Evolutionary conservation across 164 flowering plant genomes (phyloP).

Genomic region (Berberis thunbergii): DNA sequence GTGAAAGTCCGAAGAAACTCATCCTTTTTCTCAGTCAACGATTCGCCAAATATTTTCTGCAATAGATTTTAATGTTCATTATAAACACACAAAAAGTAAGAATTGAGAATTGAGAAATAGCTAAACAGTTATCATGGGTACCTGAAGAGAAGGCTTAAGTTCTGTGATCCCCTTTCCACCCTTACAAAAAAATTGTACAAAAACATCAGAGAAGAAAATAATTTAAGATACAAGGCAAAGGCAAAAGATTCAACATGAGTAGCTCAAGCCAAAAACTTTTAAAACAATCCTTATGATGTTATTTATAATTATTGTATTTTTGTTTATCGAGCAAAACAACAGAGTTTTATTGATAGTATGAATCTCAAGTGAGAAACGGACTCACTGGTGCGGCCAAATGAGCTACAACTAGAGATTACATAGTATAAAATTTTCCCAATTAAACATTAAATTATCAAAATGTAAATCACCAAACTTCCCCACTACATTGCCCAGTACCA

Average conservation of each 20-base stretch:
- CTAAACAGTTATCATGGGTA: slow-evolving; percentile 11
- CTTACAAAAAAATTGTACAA: slow-evolving; percentile 23
- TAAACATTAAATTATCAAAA: too few relatives aligned
- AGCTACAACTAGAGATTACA: too few relatives aligned
- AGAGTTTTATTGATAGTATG: too few relatives aligned
- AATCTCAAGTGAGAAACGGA: too few relatives aligned
- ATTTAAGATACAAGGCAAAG: background rate
- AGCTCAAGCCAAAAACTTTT: too few relatives aligned
- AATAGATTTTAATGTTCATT: slow-evolving; percentile 3
- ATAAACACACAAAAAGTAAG: slow-evolving; percentile 1
- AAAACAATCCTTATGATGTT: too few relatives aligned
- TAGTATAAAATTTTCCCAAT: too few relatives aligned
- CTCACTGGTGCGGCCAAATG: too few relatives aligned
- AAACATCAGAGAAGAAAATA: background rate
- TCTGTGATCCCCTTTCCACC: slow-evolving; percentile 89
- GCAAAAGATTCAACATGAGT: background rate
- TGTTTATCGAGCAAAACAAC: too few relatives aligned
- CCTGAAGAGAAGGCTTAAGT: slow-evolving; percentile 69
- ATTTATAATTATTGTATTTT: too few relatives aligned
- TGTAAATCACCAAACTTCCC: too few relatives aligned
- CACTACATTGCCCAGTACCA: too few relatives aligned
- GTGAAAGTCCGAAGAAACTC: slow-evolving; percentile 75
- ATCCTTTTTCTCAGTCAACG: slow-evolving; percentile 60
- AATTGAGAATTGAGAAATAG: background rate
- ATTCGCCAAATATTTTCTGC: slow-evolving; percentile 81